Base-by-base conservation (phyloP, 2,329 filamentous ascomycete genomes). In the Xylaria sp. region DNA sequence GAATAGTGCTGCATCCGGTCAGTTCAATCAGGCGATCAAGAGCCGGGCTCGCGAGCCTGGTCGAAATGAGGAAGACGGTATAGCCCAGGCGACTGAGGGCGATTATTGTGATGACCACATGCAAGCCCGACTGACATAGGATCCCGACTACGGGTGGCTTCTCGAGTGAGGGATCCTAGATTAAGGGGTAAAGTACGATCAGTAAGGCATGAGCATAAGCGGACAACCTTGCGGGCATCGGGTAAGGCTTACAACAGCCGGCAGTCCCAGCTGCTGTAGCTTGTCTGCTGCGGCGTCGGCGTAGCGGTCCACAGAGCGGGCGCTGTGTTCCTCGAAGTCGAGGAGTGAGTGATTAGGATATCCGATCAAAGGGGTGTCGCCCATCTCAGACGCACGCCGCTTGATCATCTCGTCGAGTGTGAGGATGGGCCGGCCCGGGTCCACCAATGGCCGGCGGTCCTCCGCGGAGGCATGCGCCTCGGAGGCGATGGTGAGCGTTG, bases 51-150 rank as follows among this genome's bases (percentile, higher is more conserved):
- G 81, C 78, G 4, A 84, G 73, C 10, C 82, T 79, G 9, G 79
- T 80, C 1, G 82, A 84, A 37, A 84, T 75, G 65, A 81, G 79
- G 71, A 84, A 79, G 3, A 81, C 76, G 1, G 80, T 80, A 61
- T 81, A 83, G n/a, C 82, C 82, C 18, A 84, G 69, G 20, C 82
- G 77, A 61, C 78, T 80, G 8, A 84, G 75, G 9, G 81, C 82
- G 46, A 84, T 81, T 59, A 83, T 78, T 5, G 80, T 80, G 54
- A 82, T 73, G 7, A 82, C 75, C 73, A 81, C 83, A 48, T 80
- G 78, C 8, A 84, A 71, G 56, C 65, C 65, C 25, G 65, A 67
- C 44, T 67, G 65, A 39, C 25, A 67, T 52, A 67, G 52, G 28
- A 67, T 63, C 37, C 65, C 65, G 25, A 67, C 59, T 28, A 67